Conservation (phyloP, 805 yeast species). For the Candida silvicultrix region DNA sequence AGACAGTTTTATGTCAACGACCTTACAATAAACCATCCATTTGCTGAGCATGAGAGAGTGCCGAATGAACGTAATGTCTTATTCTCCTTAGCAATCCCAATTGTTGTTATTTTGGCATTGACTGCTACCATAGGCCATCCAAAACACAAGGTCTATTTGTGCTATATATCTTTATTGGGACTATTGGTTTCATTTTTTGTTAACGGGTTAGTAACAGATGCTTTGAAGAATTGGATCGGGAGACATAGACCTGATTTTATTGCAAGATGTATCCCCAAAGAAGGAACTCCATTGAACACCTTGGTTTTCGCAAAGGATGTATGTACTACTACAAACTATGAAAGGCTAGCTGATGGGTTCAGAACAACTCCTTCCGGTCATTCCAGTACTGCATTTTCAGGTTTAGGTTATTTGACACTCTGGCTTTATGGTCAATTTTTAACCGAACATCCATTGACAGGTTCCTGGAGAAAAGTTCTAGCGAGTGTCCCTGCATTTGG, state of each 20-base stretch:
- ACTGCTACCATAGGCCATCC: constrained; percentile 31
- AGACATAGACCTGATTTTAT: constrained; percentile 90
- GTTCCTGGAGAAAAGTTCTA: constrained; percentile 58
- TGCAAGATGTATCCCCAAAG: constrained; percentile 71
- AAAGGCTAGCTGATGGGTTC: constrained; percentile 57
- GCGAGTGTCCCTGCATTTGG: constrained; percentile 52
- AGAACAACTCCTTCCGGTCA: constrained; percentile 84
- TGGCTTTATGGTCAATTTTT: constrained; percentile 67
- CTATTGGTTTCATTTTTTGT: constrained; percentile 51
- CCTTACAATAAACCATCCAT: constrained; percentile 74
- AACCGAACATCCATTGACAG: constrained; percentile 39
- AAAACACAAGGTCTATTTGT: constrained; percentile 49
- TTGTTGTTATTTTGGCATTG: constrained; percentile 28
- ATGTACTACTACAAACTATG: constrained; percentile 47
- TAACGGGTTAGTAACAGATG: constrained; percentile 61
- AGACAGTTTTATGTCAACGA: constrained; percentile 76
- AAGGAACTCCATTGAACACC: constrained; percentile 47
- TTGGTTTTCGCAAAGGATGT: constrained; percentile 58
- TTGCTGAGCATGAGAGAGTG: constrained; percentile 69
- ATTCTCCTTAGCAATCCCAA: constrained; percentile 49
- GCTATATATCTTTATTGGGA: constrained; percentile 64
- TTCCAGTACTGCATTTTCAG: constrained; percentile 64
- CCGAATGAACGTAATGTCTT: constrained; percentile 45
- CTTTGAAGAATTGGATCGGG: constrained; percentile 79
- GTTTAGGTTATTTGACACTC: constrained; percentile 53